These are phyloP conservation scores for Periglandula ipomoeae DNA, from an alignment of 2,329 filamentous ascomycete species.

Conservation along the genomic window DNA sequence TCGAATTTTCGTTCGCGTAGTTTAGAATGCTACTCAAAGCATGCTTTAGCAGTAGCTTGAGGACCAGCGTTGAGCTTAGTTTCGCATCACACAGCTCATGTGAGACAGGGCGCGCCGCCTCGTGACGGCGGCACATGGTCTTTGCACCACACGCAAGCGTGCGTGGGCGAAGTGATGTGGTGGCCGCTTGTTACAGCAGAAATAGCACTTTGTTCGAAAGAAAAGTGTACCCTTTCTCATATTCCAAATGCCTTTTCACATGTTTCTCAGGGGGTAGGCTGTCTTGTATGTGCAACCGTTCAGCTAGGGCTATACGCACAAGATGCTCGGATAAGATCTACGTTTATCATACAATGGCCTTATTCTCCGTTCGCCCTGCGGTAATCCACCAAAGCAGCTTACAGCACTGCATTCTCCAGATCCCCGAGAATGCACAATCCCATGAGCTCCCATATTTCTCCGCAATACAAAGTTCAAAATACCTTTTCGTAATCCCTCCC, in stretches of 20 bases:
- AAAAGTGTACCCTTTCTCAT: too few species aligned
- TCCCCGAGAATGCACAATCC: neutral
- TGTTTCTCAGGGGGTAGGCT: too few species aligned
- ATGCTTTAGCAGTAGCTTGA: neutral
- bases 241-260: neutral
- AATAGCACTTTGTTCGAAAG: neutral
- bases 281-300: neutral
- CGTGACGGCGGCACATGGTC: conserved; percentile 2
- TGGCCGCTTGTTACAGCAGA: neutral
- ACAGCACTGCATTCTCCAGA: too few species aligned
- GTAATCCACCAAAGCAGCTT: too few species aligned
- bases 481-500: too few species aligned
- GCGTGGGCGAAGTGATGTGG: neutral
- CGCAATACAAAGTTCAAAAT: too few species aligned
- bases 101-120: conserved; percentile 2
- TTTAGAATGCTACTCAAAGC: neutral
- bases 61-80: neutral
- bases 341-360: too few species aligned
- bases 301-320: neutral
- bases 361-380: neutral
- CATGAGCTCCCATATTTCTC: neutral
- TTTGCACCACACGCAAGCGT: neutral
- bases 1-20: neutral
- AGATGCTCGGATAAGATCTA: neutral
- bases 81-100: conserved; percentile 4